Evolutionary conservation across 306 rosid species (phyloP), one percentile per base, ranked within the genome.

Genomic region (Prosopis cineraria): DNA sequence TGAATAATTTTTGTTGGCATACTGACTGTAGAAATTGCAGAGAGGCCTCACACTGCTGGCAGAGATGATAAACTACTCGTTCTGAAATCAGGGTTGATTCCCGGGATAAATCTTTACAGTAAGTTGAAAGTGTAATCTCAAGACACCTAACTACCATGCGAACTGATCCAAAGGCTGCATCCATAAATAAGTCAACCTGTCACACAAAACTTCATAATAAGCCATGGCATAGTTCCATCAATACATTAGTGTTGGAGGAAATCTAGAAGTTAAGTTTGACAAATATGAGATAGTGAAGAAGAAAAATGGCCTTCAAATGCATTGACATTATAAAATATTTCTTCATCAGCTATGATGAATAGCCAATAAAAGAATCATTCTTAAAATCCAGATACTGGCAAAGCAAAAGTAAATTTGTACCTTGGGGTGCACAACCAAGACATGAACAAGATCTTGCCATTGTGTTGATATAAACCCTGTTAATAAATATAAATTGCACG

Each of bases 1-100:
- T 91, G 84, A 91, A 95, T 74, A 83, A 53, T 75, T 89, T 92
- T 76, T 92, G 98, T 79, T 95, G 98, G 84, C 97, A 91, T 55
- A 95, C 66, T 25, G 85, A 86, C 79, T 89, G 98, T 78, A 95
- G 92, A 92, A 89, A 91, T 84, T 95, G 98, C 72, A 95, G 85
- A 79, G 97, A 92, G 79, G 97, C 98, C 78, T 95, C 98, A 82
- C 98, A 95, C 83, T 95, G 98, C 89, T 88, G 97, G 84, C 93
- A 92, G 72, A 92, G 86, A 86, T 75, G 88, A 83, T 86, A 89
- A 77, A 89, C 91, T 44, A 73, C 75, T 85, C 64, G 87, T 76
- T 92, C 98, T 45, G 85, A 74, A 74, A 89, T 65, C 82, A 81
- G 72, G 72, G 67, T 73, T 72, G 89, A 70, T 74, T 78, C 87